Evolutionary conservation across 2,329 filamentous ascomycete species (phyloP), one percentile per base, ranked within the genome.

Genomic region (Juglanconis sp.): DNA sequence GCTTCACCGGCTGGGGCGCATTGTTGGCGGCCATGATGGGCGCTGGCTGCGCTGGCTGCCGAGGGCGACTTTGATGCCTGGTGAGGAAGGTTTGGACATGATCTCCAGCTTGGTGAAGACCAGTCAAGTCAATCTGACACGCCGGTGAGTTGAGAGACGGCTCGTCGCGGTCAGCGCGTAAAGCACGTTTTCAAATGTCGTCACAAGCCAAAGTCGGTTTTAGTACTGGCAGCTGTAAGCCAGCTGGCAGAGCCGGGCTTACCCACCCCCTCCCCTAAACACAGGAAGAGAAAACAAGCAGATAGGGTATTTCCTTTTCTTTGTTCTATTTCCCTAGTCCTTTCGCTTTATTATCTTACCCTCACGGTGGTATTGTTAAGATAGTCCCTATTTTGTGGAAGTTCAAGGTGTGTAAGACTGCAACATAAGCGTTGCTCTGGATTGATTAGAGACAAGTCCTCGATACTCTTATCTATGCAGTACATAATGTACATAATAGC

Each of bases 1-100:
- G 84, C 79, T 92, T 92, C 77, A 94, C 89, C 63, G 89, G 88
- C 75, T 87, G 84, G 65, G 81, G 78, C 34, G 60, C 55, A 42
- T 54, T 53, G 36, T 48, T 59, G 60, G 63, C 53, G 32, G 64
- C 63, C 64, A 65, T 65, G 50, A 50, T 44, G 52, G 42, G n/a
- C n/a, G n/a, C n/a, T n/a, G n/a, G n/a, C n/a, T n/a, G 48, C 47
- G 35, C 48, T 32, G 51, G 48, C 51, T 50, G 52, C 51, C 61
- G 38, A 36, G 8, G 24, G 35, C 61, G 34, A 46, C 44, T 51
- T 40, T 44, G 30, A 8, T 57, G 11, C 31, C 13, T 54, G 15
- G 34, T 32, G 24, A 5, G 5, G 30, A 53, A 13, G 47, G n/a
- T 17, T 8, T n/a, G 56, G 46, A 53, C 61, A 63, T 63, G 49